Percentiles rank a stretch among this genome's conserved stretches.
Conservation (phyloP, 1,284 basidiomycete genomes). For the Ceratobasidium sp. region DNA sequence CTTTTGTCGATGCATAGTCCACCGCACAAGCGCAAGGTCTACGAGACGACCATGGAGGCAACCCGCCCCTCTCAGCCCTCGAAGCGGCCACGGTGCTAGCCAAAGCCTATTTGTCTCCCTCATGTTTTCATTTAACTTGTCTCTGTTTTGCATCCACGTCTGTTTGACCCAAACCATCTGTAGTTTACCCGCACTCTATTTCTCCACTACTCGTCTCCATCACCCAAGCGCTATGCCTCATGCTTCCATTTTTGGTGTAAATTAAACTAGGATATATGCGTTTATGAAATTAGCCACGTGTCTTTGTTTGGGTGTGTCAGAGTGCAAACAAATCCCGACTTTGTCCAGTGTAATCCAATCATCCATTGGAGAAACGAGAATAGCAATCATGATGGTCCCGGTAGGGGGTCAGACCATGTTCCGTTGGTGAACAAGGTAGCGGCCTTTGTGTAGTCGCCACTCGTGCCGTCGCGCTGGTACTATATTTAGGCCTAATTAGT, state of each 20-base stretch:
- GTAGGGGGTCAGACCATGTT: conserved; percentile 77
- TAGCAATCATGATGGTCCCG: conserved; percentile 67
- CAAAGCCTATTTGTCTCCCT: conserved; percentile 46
- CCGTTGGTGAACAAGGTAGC: conserved; percentile 82
- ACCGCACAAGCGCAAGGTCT: neutral
- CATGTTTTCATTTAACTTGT: too few relatives aligned
- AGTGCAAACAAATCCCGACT: conserved; percentile 32
- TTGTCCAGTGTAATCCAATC: conserved; percentile 1
- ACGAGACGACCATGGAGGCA: too few relatives aligned
- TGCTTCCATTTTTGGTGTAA: neutral
- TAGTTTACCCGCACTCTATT: neutral
- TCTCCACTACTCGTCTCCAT: neutral
- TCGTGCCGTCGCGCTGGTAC: conserved; percentile 63
- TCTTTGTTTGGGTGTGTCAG: neutral
- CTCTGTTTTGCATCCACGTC: neutral
- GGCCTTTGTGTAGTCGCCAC: conserved; percentile 85
- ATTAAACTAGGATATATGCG: conserved; percentile 25
- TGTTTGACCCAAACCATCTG: neutral
- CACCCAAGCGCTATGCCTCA: neutral
- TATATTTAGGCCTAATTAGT: conserved; percentile 51
- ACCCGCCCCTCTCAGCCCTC: neutral
- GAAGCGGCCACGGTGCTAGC: conserved; percentile 9
- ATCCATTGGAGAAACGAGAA: conserved; percentile 33
- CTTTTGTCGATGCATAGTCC: too few relatives aligned
- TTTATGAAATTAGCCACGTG: conserved; percentile 26